A percentile compares a stretch with the other conserved stretches of the same genome.
phyloP scores from a whole-genome alignment of 495 filamentous ascomycete genomes.

The Daldinia concentrica region DNA sequence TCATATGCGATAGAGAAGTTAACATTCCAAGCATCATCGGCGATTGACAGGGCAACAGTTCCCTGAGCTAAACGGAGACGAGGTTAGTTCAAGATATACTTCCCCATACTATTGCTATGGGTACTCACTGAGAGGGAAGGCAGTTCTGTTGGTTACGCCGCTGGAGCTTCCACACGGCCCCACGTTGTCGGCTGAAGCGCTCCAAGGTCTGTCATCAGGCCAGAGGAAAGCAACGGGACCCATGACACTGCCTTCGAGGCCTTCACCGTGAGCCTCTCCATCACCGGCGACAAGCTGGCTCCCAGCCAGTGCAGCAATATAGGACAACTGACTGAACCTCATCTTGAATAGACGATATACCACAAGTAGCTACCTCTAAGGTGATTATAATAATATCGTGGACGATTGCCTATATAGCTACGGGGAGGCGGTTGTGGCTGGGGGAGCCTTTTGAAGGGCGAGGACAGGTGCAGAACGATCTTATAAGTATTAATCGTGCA shows the following conservation, averaged over 20 bases:
- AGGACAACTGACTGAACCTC: conserved; percentile 40
- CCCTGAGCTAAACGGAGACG: conserved; percentile 36
- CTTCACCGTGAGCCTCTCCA: conserved; percentile 42
- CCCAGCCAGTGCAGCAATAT: conserved; percentile 26
- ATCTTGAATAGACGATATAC: conserved; percentile 27
- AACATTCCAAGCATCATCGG: conserved; percentile 59
- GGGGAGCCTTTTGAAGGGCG: conserved; percentile 14
- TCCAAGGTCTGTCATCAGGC: conserved; percentile 60
- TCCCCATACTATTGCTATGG: background rate
- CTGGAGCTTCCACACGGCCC: conserved; percentile 58
- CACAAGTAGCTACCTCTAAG: conserved; percentile 1
- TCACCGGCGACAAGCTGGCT: conserved; percentile 30
- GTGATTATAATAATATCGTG: conserved; percentile 6
- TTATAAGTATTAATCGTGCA: conserved; percentile 34
- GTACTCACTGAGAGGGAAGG: conserved; percentile 53
- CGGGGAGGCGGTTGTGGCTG: conserved; percentile 20
- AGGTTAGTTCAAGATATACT: conserved; percentile 14
- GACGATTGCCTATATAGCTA: conserved; percentile 12
- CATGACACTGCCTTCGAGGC: conserved; percentile 51
- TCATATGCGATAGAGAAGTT: conserved; percentile 58
- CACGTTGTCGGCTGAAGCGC: conserved; percentile 55
- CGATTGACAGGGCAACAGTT: conserved; percentile 48
- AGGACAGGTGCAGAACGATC: conserved; percentile 21
- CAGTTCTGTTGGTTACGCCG: conserved; percentile 53
- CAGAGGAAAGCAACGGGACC: conserved; percentile 64